Base-by-base conservation (phyloP, 176 grass and related monocot genomes). In the Luzula sylvatica region DNA sequence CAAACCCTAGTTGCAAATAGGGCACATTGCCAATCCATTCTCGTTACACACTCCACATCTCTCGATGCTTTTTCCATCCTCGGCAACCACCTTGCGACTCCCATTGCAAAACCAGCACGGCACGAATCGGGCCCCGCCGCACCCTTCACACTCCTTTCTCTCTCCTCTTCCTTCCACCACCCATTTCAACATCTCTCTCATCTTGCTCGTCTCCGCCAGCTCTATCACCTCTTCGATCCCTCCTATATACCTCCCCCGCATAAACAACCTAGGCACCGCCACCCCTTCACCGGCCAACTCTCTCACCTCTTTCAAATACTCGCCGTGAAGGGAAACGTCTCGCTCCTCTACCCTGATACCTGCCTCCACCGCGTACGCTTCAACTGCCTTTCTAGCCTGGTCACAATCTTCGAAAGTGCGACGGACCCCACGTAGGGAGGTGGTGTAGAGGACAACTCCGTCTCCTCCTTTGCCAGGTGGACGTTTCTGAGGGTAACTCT, bases 401-500 rank as follows among this genome's bases (percentile, higher is more conserved):
- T 96, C 90, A 72, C 90, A 96, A 55, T 96, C 90, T 49, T 89
- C 81, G 67, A 96, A 96, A 46, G 90, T 96, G n/a, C 81, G 84
- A 0, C 90, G 81, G 42, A 96, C 74, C 22, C 90, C 84, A 56
- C 68, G 71, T 52, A 96, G 90, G 54, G 90, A 76, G 23, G 90
- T 96, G 3, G 81, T 96, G 74, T 96, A 96, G 7, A 96, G 74
- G 55, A 96, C 84, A 47, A 86, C 80, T 7, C 90, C 90, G 38
- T 80, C 77, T 39, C 76, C 77, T 1, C 65, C 11, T 14, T 83
- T 65, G 4, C 90, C 84, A 1, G 84, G 77, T 0, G 81, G 84
- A 2, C 51, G 67, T 0, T 65, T 60, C 78, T 96, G 84, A 1
- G 92, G 85, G 26, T 78, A 96, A 0, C 74, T 74, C 27, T 96